These are phyloP conservation scores for Colletotrichum sp. DNA, from an alignment of 2,329 filamentous ascomycete genomes.

Conservation along the genomic window DNA sequence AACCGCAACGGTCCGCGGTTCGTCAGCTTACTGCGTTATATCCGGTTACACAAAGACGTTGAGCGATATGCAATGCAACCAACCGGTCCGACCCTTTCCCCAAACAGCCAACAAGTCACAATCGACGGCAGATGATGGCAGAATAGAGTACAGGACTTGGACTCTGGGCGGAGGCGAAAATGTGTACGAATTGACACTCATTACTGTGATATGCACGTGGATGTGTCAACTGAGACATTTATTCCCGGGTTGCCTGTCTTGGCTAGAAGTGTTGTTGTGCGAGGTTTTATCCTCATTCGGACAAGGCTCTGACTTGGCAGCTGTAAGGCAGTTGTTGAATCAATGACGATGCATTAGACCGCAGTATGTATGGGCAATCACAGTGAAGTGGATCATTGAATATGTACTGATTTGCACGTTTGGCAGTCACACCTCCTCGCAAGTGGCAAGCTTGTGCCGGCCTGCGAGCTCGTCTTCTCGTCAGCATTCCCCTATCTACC, in stretches of 20 bases:
- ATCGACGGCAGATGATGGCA: background rate
- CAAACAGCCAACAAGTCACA: background rate
- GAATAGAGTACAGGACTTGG: background rate
- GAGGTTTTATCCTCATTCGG: fast-evolving
- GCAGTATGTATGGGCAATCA: background rate
- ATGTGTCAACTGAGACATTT: background rate
- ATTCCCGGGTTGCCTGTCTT: background rate
- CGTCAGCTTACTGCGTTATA: background rate
- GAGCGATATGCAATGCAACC: background rate
- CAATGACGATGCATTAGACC: background rate
- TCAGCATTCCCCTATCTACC: fast-evolving
- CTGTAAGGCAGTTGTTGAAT: background rate
- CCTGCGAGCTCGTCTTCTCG: fast-evolving
- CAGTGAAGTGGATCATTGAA: background rate
- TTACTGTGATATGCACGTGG: background rate
- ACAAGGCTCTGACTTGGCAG: background rate
- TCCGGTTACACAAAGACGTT: background rate
- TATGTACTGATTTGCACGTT: fast-evolving
- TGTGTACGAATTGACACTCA: too few relatives aligned
- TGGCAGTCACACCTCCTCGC: fast-evolving
- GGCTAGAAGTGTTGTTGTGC: background rate
- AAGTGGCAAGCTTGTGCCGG: background rate
- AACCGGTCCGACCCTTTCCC: background rate
- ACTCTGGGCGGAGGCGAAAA: background rate
- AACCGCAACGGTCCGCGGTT: background rate